Conservation (phyloP, 768 basidiomycete species). For the Suillus clintonianus region DNA sequence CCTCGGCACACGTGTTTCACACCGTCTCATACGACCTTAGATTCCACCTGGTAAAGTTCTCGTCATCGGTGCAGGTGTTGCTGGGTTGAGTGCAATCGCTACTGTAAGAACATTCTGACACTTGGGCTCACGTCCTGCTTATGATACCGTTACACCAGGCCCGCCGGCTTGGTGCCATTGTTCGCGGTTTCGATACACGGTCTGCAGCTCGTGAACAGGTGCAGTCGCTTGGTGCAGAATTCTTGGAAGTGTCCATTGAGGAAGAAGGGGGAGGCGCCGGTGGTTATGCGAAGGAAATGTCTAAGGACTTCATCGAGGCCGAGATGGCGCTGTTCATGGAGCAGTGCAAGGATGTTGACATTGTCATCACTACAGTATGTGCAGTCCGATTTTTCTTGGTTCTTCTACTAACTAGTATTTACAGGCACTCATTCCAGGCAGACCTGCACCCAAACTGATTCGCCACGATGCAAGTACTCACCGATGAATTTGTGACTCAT, state of each 20-base stretch:
- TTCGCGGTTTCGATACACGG: constrained; percentile 86
- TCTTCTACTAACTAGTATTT: constrained; percentile 9
- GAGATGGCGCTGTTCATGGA: constrained; percentile 89
- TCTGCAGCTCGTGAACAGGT: constrained; percentile 87
- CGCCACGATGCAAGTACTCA: constrained; percentile 53
- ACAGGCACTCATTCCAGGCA: constrained; percentile 83
- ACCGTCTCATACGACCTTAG: constrained; percentile 38
- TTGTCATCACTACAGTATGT: constrained; percentile 77
- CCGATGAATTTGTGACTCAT: background rate
- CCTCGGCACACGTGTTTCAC: constrained; percentile 2
- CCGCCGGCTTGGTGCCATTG: constrained; percentile 82
- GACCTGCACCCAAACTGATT: constrained; percentile 84
- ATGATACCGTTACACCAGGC: constrained; percentile 47
- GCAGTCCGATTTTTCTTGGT: background rate
- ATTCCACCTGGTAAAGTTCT: constrained; percentile 87
- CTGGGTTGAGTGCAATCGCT: constrained; percentile 84
- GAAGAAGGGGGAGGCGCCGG: constrained; percentile 84
- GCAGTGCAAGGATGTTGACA: constrained; percentile 88
- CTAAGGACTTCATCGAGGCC: constrained; percentile 84
- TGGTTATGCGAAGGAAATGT: constrained; percentile 90
- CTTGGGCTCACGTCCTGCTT: background rate
- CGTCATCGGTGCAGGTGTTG: constrained; percentile 87
- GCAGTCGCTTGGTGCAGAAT: constrained; percentile 87
- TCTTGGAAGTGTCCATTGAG: constrained; percentile 76
- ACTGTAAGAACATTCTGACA: constrained; percentile 49